Evolutionary conservation across 169 alveolate genomes (phyloP).

Genomic region (Perkinsus chesapeaki): DNA sequence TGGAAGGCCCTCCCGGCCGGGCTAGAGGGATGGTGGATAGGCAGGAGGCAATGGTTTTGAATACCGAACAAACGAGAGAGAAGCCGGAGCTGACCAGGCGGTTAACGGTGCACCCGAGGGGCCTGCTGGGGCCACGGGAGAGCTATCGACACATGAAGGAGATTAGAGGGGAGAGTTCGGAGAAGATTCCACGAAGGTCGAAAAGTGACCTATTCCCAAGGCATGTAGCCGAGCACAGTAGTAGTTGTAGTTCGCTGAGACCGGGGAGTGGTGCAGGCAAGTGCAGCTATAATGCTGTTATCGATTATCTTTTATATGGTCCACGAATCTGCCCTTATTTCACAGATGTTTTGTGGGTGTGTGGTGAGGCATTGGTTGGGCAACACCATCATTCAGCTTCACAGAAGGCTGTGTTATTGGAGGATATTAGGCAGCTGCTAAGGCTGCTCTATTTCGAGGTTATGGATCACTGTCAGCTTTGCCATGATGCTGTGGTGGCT

Average conservation of each 20-base stretch:
- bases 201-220: background rate
- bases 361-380: background rate
- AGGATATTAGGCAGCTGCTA: background rate
- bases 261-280: too few relatives aligned
- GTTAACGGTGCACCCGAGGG: background rate
- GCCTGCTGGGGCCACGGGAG: background rate
- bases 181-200: background rate
- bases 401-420: background rate
- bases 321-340: background rate
- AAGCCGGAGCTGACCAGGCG: background rate
- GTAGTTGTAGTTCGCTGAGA: background rate
- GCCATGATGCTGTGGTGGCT: background rate
- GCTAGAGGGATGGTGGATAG: background rate
- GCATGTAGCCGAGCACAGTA: background rate
- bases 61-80: background rate
- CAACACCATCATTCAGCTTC: background rate
- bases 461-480: background rate
- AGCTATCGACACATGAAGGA: background rate
- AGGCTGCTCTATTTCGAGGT: background rate
- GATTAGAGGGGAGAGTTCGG: background rate
- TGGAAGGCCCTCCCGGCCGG: background rate
- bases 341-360: background rate
- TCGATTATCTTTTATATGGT: background rate
- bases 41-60: background rate
- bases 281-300: background rate